Evolutionary conservation across 2,329 filamentous ascomycete species (phyloP).

Genomic region (Aspergillus terreus): DNA sequence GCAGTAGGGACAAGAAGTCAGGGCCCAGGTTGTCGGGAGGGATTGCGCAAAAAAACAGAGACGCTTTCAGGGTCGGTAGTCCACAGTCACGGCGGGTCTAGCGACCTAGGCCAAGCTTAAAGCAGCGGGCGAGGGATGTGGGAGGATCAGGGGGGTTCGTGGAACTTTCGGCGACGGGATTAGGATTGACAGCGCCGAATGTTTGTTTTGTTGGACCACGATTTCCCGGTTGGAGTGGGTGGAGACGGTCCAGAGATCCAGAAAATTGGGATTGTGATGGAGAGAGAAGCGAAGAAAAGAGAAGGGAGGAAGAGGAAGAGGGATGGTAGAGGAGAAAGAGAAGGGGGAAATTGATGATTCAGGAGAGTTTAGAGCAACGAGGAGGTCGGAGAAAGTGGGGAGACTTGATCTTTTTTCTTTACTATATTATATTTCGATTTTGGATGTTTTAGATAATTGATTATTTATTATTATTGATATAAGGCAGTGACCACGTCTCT

Average conservation of each 20-base stretch:
- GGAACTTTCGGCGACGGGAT: constrained; percentile 10
- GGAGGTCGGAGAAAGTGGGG: background rate
- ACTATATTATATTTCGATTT: too few species aligned
- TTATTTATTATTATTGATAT: too few species aligned
- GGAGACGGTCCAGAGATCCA: background rate
- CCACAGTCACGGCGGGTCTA: constrained; percentile 27
- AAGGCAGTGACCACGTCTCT: too few species aligned
- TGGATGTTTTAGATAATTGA: too few species aligned
- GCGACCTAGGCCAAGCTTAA: constrained; percentile 27
- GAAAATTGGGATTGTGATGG: background rate
- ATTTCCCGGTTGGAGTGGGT: background rate
- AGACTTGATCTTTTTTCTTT: background rate
- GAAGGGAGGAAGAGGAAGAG: background rate
- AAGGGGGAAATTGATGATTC: constrained; percentile 3
- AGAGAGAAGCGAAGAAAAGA: background rate
- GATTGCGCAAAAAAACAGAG: constrained; percentile 20
- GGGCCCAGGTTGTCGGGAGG: constrained; percentile 25
- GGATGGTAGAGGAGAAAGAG: background rate
- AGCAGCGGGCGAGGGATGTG: constrained; percentile 17
- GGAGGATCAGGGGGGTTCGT: constrained; percentile 19
- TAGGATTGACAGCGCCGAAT: background rate
- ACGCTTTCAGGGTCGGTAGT: constrained; percentile 19
- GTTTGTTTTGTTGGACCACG: too few species aligned
- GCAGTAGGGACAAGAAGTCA: constrained; percentile 22
- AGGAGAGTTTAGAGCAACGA: constrained; percentile 2